Base-by-base conservation (phyloP, 225 moss, liverwort and hornwort genomes). In the Physcomitrium patens region DNA sequence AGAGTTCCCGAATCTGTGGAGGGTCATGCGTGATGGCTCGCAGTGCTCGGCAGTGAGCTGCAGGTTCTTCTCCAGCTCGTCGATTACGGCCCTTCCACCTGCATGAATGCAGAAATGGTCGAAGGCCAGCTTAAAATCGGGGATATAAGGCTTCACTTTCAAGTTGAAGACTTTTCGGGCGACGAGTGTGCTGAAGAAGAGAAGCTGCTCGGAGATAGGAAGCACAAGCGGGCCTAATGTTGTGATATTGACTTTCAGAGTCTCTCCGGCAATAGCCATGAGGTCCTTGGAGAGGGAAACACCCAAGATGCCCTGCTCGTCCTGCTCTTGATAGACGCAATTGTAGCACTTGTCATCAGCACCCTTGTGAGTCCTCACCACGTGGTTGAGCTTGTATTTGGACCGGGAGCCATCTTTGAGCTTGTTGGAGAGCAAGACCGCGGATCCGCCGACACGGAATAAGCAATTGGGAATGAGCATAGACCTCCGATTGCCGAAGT, bases 61-160 rank as follows among this genome's bases (percentile, higher is more conserved):
- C 23, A 86, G 74, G n/a, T 86, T 86, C 68, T 86, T 86, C 77
- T 86, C 86, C 41, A 86, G 80, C 86, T 86, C 86, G 60, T 86
- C 86, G 15, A 86, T 86, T 16, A 86, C 86, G 12, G 86, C 86
- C 12, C 86, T 70, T 10, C 86, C 86, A 3, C 86, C 86, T 0
- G 86, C 83, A 54, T 86, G 86, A 27, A 86, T 86, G 63, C 86
- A 86, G 10, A 86, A 86, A 71, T 86, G 86, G 16, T 86, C 79
- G 50, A 86, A 86, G 0, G 86, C 86, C 44, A 86, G 74, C 75
- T 86, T 86, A 52, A 86, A 86, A 47, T 86, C 86, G 0, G 86
- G 86, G 37, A 86, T 86, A 49, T 86, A 86, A 12, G 86, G 86
- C 59, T 83, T 86, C 71, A 86, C 78, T 43, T 72, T 78, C 80